Evolutionary conservation across 805 yeast genomes (phyloP), one percentile per base, ranked within the genome.

Genomic region (Saturnispora quitensis): DNA sequence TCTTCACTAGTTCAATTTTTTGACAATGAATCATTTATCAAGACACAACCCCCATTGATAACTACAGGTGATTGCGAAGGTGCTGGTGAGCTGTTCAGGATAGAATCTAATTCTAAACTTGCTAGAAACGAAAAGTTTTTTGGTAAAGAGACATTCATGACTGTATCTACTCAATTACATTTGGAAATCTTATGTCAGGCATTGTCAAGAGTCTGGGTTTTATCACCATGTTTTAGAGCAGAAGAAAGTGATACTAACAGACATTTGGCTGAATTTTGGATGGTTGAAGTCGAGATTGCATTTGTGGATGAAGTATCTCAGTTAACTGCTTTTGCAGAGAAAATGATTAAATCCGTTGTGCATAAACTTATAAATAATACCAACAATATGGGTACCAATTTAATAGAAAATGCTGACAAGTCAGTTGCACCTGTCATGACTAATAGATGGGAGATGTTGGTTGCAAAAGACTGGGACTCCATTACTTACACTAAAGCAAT

Each of bases 1-100:
- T 56, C 69, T 1, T 65, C 71, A 31, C 58, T 89, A 7, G 67
- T 73, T 40, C 69, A 69, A 3, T 87, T 78, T 58, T 87, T 88
- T 64, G 68, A 72, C 18, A 51, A 61, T 0, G 59, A 74, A 18
- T 76, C 76, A 13, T 89, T 87, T 57, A 68, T 74, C 13, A 90
- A 88, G 68, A 89, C 87, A 0, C 73, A 82, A 25, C 95, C 98
- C 3, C 99, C 99, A 7, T 60, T 91, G 12, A 69, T 91, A 22
- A 93, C 99, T 0, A 73, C 87, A 10, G 80, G 95, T 1, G 99
- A 93, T 65, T 91, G 98, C 64, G 99, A 93, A 69, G 98, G 99
- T 17, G 97, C 96, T 3, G 98, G 98, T 4, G 98, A 93, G 63
- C 78, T 86, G 55, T 93, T 93, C 58, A 70, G 68, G 45, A 68